These are phyloP conservation scores for Ophiosphaerella narmari DNA, from an alignment of 2,329 filamentous ascomycete genomes.

Conservation along the genomic window DNA sequence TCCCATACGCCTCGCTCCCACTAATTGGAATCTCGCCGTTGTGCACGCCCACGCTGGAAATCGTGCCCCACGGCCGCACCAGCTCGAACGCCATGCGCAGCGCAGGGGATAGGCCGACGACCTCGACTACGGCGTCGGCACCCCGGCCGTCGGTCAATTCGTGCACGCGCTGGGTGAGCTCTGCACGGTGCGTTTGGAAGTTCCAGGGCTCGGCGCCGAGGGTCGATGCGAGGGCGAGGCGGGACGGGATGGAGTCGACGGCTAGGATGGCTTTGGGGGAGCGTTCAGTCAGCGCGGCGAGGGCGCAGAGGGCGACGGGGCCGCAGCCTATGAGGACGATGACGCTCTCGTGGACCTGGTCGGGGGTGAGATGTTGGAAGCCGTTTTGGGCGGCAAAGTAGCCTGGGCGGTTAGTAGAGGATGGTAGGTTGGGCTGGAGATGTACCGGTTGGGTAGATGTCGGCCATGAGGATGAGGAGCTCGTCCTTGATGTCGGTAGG, in stretches of 20 bases:
- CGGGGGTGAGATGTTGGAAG: slow-evolving; percentile 64
- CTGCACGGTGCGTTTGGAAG: slow-evolving; percentile 69
- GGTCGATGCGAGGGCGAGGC: slow-evolving; percentile 72
- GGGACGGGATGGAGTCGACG: slow-evolving; percentile 75
- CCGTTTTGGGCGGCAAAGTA: slow-evolving; percentile 83
- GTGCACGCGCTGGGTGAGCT: slow-evolving; percentile 69
- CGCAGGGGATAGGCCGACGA: slow-evolving; percentile 55
- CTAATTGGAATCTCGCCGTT: slow-evolving; percentile 55
- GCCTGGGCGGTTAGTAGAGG: slow-evolving; percentile 41
- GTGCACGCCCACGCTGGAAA: slow-evolving; percentile 56
- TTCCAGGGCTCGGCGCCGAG: slow-evolving; percentile 85
- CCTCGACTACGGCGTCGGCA: slow-evolving; percentile 77
- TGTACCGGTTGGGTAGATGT: slow-evolving; percentile 75
- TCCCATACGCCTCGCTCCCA: slow-evolving; percentile 55
- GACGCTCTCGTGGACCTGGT: slow-evolving; percentile 67
- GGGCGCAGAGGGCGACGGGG: slow-evolving; percentile 76
- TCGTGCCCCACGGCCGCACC: slow-evolving; percentile 55
- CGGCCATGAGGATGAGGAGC: slow-evolving; percentile 83
- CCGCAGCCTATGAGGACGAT: slow-evolving; percentile 85
- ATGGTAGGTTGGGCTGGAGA: not conserved
- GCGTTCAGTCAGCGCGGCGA: slow-evolving; percentile 76
- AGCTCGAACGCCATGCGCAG: slow-evolving; percentile 55
- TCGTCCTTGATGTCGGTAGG: slow-evolving; percentile 73
- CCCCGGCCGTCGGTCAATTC: slow-evolving; percentile 79
- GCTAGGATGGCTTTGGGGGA: slow-evolving; percentile 77